Percentiles rank a stretch among this genome's conserved stretches.
These are phyloP conservation scores for Voacanga thouarsii DNA, from an alignment of 257 asterid species.

Conservation along the genomic window DNA sequence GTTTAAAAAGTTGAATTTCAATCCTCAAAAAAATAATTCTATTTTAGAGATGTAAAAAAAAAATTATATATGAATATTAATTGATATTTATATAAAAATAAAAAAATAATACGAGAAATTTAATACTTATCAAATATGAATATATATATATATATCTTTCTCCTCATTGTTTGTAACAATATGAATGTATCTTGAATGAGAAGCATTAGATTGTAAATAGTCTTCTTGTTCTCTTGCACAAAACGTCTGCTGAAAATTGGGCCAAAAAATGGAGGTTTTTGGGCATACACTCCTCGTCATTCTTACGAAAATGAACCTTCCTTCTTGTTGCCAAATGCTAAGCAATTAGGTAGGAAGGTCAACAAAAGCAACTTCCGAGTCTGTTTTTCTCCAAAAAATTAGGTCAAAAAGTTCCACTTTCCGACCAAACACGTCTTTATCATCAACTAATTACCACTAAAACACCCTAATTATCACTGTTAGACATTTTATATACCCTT, in stretches of 20 bases:
- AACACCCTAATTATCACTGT: neutral
- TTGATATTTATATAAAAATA: too few relatives aligned
- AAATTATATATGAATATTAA: too few relatives aligned
- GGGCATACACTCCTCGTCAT: neutral
- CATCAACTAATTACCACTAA: neutral
- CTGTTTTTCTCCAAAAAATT: neutral
- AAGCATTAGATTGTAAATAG: neutral
- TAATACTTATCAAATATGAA: too few relatives aligned
- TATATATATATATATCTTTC: too few relatives aligned
- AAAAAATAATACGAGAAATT: too few relatives aligned
- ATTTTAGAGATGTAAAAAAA: too few relatives aligned
- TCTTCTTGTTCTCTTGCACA: neutral
- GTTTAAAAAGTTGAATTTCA: neutral
- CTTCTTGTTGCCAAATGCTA: neutral
- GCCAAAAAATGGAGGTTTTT: neutral
- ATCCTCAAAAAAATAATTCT: too few relatives aligned
- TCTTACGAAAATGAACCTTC: neutral
- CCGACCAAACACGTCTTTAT: neutral
- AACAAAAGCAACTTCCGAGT: neutral
- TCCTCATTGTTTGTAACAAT: too few relatives aligned
- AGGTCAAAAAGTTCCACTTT: neutral
- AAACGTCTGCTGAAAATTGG: neutral
- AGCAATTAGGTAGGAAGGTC: slow-evolving; percentile 9
- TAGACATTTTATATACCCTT: neutral
- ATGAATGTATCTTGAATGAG: slow-evolving; percentile 2